A percentile compares a stretch with the other conserved stretches of the same genome.
Conservation (phyloP, 2,329 filamentous ascomycete genomes). For the Fusarium coicis region DNA sequence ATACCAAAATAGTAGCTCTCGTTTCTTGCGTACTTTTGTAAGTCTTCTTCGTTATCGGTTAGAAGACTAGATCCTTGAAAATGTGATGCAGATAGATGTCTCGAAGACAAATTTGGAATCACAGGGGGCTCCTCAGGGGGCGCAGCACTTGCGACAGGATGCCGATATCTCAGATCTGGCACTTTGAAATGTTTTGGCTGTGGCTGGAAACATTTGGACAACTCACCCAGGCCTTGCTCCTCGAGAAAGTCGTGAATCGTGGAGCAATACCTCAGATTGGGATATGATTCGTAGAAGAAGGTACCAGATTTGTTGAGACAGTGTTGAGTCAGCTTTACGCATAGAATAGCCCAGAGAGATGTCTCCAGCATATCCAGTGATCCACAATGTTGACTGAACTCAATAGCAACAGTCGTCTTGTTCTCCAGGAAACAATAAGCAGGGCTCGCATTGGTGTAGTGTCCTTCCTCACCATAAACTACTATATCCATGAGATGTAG, state of each 20-base stretch:
- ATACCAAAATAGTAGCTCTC: constrained; percentile 32
- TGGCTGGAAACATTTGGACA: background rate
- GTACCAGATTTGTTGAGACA: background rate
- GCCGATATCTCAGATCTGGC: constrained; percentile 19
- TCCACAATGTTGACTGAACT: constrained; percentile 35
- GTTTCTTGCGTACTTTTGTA: background rate
- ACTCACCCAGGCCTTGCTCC: background rate
- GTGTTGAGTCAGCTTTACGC: background rate
- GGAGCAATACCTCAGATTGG: background rate
- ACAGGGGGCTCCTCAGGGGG: background rate
- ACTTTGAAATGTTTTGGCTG: background rate
- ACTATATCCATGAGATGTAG: constrained; percentile 9
- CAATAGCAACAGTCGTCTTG: background rate
- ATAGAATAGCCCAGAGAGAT: constrained; percentile 21
- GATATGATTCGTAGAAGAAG: background rate
- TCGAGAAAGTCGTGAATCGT: constrained; percentile 2
- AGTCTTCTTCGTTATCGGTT: background rate
- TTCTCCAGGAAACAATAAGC: constrained; percentile 19
- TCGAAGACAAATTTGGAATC: background rate
- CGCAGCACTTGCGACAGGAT: background rate
- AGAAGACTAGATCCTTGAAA: background rate
- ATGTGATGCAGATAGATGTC: background rate
- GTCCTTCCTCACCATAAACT: background rate
- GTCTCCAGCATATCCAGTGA: constrained; percentile 24
- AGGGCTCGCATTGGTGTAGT: background rate